Conservation (phyloP, 306 rosid species). For the Rosa rugosa region DNA sequence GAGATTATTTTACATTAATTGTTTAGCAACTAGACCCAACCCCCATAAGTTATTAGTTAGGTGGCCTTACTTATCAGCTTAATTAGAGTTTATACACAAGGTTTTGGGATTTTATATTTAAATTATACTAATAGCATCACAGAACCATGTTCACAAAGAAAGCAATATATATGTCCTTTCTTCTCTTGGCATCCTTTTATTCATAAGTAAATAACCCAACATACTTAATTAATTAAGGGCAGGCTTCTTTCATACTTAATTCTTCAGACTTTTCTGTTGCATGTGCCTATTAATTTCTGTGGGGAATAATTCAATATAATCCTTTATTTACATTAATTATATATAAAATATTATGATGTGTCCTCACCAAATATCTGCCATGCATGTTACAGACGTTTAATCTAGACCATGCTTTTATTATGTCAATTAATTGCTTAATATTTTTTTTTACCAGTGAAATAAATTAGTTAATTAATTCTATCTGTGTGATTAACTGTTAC, state of each 20-base stretch:
- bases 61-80: neutral
- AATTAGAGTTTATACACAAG: neutral
- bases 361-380: neutral
- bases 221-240: neutral
- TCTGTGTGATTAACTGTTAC: slow-evolving; percentile 3
- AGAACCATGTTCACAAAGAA: neutral
- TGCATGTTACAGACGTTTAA: neutral
- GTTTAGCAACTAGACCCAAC: slow-evolving; percentile 2
- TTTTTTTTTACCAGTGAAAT: neutral
- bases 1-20: neutral
- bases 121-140: neutral
- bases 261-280: neutral
- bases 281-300: neutral
- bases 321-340: neutral
- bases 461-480: neutral
- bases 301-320: neutral
- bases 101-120: no score
- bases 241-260: neutral
- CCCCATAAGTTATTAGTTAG: neutral
- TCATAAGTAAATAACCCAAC: neutral
- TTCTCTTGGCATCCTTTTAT: no score
- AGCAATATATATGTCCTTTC: neutral
- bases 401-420: neutral
- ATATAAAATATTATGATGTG: neutral
- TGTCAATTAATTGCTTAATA: neutral